Percentiles rank a stretch among this genome's conserved stretches.
These are phyloP conservation scores for Grosmannia huntii DNA, from an alignment of 2,329 filamentous ascomycete species.

Conservation along the genomic window DNA sequence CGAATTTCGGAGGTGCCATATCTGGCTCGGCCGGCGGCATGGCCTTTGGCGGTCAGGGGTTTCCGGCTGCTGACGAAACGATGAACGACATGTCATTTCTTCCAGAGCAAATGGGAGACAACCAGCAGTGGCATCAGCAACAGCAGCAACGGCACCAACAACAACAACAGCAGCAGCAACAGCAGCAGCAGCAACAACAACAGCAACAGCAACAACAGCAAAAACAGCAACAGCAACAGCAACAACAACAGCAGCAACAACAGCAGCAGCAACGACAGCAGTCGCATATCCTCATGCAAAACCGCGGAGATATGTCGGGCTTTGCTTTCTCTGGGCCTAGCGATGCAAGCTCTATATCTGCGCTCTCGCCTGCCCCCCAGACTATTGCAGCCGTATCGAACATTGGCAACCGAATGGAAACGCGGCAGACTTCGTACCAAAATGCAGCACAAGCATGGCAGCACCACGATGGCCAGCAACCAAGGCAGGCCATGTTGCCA, in stretches of 20 bases:
- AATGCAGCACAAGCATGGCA: not conserved
- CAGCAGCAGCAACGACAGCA: constrained; percentile 3
- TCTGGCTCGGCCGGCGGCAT: not conserved
- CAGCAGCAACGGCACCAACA: constrained; percentile 1
- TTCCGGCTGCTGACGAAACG: not conserved
- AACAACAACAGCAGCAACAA: not conserved
- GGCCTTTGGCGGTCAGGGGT: constrained; percentile 2
- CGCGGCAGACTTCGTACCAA: not conserved
- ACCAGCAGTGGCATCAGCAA: constrained; percentile 6
- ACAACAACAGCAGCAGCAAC: constrained; percentile 2
- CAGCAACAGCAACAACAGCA: not conserved
- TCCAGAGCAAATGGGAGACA: not conserved
- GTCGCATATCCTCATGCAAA: not conserved
- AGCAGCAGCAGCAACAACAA: not conserved
- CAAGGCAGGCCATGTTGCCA: not conserved
- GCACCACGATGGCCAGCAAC: not conserved
- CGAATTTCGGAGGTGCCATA: not conserved
- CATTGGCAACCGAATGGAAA: not conserved
- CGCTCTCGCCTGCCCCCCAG: not conserved
- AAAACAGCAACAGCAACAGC: not conserved
- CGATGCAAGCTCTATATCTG: not conserved
- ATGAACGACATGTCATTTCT: constrained; percentile 3
- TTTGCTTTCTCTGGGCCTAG: not conserved
- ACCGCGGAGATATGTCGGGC: not conserved
- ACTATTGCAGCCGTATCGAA: not conserved